Evolutionary conservation across 2,329 filamentous ascomycete genomes (phyloP), one percentile per base, ranked within the genome.

Genomic region (Exophiala sp.): DNA sequence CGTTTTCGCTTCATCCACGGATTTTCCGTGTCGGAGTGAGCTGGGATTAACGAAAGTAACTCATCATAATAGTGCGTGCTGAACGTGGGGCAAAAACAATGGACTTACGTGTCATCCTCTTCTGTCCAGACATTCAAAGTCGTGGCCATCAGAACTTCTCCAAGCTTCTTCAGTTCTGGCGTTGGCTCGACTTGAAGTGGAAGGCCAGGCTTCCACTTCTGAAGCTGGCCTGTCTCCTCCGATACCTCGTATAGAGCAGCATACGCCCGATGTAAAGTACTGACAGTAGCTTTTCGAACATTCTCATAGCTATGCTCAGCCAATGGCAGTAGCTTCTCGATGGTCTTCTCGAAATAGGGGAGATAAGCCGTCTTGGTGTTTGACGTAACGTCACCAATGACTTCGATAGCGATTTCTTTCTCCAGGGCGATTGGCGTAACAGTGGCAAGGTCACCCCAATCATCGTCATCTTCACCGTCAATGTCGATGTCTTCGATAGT

Each of bases 401-500:
- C 91, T 71, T 99, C 94, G 41, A 96, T 84, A 35, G 94, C 92
- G 65, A 97, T 95, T 74, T 99, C 94, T 75, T 97, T 96, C 79
- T 97, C 94, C 65, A 96, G 83, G 20, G 92, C 90, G 51, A 96
- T 83, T 49, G 91, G 90, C 21, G 90, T 95, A 58, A 95, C 88
- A 47, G 89, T 89, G 54, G 84, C 86, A 44, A 95, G 79, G 64
- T 91, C 88, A 64, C 91, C 87, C 82, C 89, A 91, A 57, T 91
- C 89, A 54, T 90, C 89, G 40, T 92, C 88, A 35, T 90, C 86
- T 42, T 91, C 88, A 3, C 84, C 83, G 11, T 86, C 79, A 57
- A 86, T 82, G 33, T 83, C 79, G 40, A 78, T 75, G 47, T 83
- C 82, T 44, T 62, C 62, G 33, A 63, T 62, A 48, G 81, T 79